Base-by-base conservation (phyloP, 2,329 filamentous ascomycete genomes). In the Aspergillus japonicus region DNA sequence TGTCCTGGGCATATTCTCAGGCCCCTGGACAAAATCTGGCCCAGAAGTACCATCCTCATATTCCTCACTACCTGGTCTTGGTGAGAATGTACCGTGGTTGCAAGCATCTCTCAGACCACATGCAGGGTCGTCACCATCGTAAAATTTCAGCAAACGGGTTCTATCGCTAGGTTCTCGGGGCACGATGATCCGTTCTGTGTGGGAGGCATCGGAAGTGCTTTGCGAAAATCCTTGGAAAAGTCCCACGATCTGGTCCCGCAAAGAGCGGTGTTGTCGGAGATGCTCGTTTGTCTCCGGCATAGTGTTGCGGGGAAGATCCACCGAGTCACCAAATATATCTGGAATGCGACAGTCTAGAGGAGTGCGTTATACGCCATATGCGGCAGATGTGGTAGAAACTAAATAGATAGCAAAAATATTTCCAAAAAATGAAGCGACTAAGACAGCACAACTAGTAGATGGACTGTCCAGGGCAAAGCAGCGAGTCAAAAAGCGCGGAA, bases 11-110 rank as follows among this genome's bases (percentile, higher is more conserved):
- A 88, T 89, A 48, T 71, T 73, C 51, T 88, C 90, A 71, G 87
- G 87, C 63, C 82, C 85, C 61, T 79, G 61, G n/a, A 69, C 70
- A 48, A 75, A 66, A 59, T 72, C 61, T 64, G 80, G 65, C 21
- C 80, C 69, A 12, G 78, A 77, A 62, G 60, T 62, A 14, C 62
- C 57, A 44, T 61, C 49, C 35, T 59, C n/a, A 29, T 59, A 50
- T n/a, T 77, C 78, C 0, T 88, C 83, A 49, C 83, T 85, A 53
- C 78, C 78, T 0, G 89, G 83, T 42, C 86, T 80, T 1, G 90
- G 88, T 48, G 90, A 92, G 70, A 93, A 91, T 16, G 89, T 90
- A 67, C 90, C 91, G 77, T 95, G 89, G 68, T 84, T 82, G 78
- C 88, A 91, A 44, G 74, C 71, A 29, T 59, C 58, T 26, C 73